A percentile compares a stretch with the other conserved stretches of the same genome.
Conservation (phyloP, 202 grass and related monocot species). For the Panicum hallii region DNA sequence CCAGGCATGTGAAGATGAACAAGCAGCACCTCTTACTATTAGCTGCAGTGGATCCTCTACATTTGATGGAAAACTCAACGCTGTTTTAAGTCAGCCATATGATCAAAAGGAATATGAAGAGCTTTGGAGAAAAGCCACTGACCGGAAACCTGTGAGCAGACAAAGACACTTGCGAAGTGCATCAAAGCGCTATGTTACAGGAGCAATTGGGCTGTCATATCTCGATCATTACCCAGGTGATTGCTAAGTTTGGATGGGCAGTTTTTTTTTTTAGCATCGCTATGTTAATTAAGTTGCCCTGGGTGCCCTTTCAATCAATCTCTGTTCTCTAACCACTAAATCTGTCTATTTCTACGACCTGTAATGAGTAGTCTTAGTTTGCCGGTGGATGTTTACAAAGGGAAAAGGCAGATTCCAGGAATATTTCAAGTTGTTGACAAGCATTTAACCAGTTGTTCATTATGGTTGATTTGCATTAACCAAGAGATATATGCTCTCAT, state of each 20-base stretch:
- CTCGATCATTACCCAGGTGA: conserved; percentile 74
- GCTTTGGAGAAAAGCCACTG: conserved; percentile 62
- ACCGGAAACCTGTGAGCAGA: conserved; percentile 56
- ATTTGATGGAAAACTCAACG: conserved; percentile 71
- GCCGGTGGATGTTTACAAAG: neutral
- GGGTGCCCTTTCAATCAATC: too few species aligned
- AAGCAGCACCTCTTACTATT: conserved; percentile 39
- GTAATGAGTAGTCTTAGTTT: neutral
- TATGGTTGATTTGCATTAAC: neutral
- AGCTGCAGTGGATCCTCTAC: conserved; percentile 34
- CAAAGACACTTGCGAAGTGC: conserved; percentile 59
- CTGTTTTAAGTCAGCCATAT: conserved; percentile 57
- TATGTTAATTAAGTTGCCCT: too few species aligned
- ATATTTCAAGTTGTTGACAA: conserved; percentile 7
- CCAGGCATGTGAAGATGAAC: conserved; percentile 47
- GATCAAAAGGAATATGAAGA: conserved; percentile 64
- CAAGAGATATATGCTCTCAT: neutral
- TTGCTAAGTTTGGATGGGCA: neutral
- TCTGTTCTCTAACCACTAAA: neutral
- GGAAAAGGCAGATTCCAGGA: neutral
- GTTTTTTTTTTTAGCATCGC: neutral
- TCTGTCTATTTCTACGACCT: neutral
- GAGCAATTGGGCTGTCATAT: conserved; percentile 54
- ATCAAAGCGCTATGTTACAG: conserved; percentile 62
- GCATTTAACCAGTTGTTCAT: conserved; percentile 15